Conservation (phyloP, 495 filamentous ascomycete genomes). For the Neurospora tetraspora region DNA sequence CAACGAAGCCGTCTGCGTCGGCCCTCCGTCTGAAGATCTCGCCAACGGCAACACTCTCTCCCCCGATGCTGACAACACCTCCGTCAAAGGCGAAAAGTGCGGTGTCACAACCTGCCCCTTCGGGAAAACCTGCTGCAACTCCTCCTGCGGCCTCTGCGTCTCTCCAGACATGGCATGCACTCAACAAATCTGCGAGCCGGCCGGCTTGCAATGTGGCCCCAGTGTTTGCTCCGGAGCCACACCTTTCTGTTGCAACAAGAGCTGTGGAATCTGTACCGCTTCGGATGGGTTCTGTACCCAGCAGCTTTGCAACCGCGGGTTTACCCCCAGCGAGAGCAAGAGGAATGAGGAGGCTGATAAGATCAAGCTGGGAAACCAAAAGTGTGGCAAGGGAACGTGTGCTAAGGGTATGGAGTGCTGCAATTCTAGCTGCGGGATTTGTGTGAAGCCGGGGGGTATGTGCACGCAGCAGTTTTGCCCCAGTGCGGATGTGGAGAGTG, state of each 20-base stretch:
- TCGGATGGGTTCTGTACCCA: slow-evolving; percentile 10
- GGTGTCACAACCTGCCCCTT: background rate
- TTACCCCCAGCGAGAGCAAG: background rate
- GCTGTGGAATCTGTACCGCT: slow-evolving; percentile 13
- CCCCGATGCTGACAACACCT: background rate
- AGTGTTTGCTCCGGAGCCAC: background rate
- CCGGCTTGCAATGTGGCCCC: background rate
- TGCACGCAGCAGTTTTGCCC: slow-evolving; percentile 14
- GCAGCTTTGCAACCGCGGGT: slow-evolving; percentile 8
- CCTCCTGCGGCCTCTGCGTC: slow-evolving; percentile 10
- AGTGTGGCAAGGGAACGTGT: slow-evolving; percentile 11
- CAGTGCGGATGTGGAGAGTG: background rate
- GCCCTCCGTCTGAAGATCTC: background rate
- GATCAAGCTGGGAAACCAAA: background rate
- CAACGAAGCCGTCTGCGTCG: background rate
- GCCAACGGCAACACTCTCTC: background rate
- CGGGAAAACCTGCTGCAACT: slow-evolving; percentile 5
- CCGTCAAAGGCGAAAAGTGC: background rate
- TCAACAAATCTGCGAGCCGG: background rate
- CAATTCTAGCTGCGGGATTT: slow-evolving; percentile 15
- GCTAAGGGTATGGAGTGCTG: slow-evolving; percentile 9
- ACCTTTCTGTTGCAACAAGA: background rate
- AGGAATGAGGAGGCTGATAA: background rate
- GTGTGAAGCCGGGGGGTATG: slow-evolving; percentile 9
- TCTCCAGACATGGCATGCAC: slow-evolving; percentile 1